Evolutionary conservation across 1,139 yeast genomes (phyloP).

Genomic region (Saccharomyces hybrid): DNA sequence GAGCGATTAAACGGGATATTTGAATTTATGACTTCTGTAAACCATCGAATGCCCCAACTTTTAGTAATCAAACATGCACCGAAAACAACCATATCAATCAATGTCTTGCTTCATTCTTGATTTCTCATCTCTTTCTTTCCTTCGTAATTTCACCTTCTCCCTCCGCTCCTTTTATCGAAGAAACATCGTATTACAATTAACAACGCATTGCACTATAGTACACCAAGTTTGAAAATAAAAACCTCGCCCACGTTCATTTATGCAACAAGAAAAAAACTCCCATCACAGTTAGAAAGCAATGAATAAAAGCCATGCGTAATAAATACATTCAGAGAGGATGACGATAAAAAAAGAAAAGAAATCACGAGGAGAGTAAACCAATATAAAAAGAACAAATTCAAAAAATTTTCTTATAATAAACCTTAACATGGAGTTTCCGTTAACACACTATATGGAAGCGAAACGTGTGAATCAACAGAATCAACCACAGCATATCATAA

Average conservation of each 20-base stretch:
- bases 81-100: neutral
- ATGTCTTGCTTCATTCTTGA: neutral
- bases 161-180: neutral
- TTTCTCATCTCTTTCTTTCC: neutral
- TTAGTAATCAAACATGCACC: neutral
- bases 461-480: slow-evolving; percentile 16
- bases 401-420: slow-evolving; percentile 4
- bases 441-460: slow-evolving; percentile 26
- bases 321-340: neutral
- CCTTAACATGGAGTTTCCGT: slow-evolving; percentile 4
- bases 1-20: slow-evolving; percentile 35
- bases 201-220: neutral
- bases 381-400: slow-evolving; percentile 1
- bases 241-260: neutral
- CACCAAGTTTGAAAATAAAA: neutral
- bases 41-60: slow-evolving; percentile 5
- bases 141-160: neutral
- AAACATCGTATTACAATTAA: neutral
- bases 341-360: slow-evolving; percentile 1
- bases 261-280: neutral
- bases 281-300: neutral
- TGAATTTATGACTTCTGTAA: slow-evolving; percentile 25
- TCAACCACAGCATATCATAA: slow-evolving; percentile 18
- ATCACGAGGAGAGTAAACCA: neutral
- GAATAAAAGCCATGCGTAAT: neutral